A percentile compares a stretch with the other conserved stretches of the same genome.
Evolutionary conservation across 768 basidiomycete genomes (phyloP).

Genomic region (Suillus placidus): DNA sequence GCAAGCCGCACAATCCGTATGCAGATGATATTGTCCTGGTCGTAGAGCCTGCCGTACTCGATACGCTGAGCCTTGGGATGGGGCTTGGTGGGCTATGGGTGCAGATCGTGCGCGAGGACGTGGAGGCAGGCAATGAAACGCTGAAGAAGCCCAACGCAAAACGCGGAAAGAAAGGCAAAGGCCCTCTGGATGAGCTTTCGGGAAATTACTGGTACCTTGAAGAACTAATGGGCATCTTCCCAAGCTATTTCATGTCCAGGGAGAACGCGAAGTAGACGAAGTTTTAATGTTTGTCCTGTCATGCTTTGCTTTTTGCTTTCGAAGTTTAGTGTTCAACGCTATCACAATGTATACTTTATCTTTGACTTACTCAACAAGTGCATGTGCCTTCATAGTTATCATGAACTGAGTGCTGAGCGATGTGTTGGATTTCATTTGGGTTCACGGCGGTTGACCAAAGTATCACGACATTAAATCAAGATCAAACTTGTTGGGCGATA

Average conservation of each 20-base stretch:
- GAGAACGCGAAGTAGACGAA: conserved; percentile 8
- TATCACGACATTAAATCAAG: background rate
- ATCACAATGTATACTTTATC: conserved; percentile 1
- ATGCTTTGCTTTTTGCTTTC: conserved; percentile 5
- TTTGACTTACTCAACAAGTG: background rate
- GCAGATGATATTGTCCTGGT: conserved; percentile 64
- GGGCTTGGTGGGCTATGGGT: conserved; percentile 70
- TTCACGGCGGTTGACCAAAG: background rate
- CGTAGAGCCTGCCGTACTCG: conserved; percentile 47
- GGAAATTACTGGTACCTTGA: conserved; percentile 62
- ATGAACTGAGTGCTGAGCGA: background rate
- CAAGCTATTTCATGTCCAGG: conserved; percentile 50
- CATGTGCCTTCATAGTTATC: background rate
- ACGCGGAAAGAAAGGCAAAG: conserved; percentile 29
- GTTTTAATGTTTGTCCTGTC: background rate
- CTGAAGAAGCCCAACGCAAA: conserved; percentile 12
- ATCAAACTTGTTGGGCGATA: background rate
- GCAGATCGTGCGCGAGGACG: conserved; percentile 53
- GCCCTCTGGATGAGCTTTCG: conserved; percentile 25
- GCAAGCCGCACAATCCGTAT: conserved; percentile 49
- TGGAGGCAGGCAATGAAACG: conserved; percentile 7
- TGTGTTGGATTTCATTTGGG: background rate
- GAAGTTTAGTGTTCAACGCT: background rate
- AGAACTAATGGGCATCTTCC: conserved; percentile 51
- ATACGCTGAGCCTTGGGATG: conserved; percentile 39